Base-by-base conservation (phyloP, 2,329 filamentous ascomycete species). In the Aureobasidium lini region DNA sequence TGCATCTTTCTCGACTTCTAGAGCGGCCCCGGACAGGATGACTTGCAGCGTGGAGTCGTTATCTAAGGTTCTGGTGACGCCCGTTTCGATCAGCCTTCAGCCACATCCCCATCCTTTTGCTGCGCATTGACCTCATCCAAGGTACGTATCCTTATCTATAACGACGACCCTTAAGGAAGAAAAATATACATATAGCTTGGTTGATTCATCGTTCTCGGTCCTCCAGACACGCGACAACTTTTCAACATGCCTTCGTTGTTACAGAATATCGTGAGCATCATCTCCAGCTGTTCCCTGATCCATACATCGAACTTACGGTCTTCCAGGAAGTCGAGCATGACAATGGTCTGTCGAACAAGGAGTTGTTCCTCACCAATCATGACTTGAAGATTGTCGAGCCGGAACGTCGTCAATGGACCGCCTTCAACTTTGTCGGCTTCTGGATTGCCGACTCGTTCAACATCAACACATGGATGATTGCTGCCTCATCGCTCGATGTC, bases 391-490 rank as follows among this genome's bases (percentile, higher is more conserved):
- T 84, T 68, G 90, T 96, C 54, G 90, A 95, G 70, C 85, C 84
- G 15, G 84, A 83, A 64, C 84, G 90, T 60, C 84, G 92, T 58
- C 84, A 89, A 81, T 96, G 92, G 91, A 85, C 85, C 16, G 77
- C 87, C 32, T 90, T 88, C 84, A 95, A 95, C 73, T 96, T 91
- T 70, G 87, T 95, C 42, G 88, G 84, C 13, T 71, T 94, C 70
- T 93, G 89, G 89, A 82, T 93, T 67, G 87, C 88, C 32, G 89
- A 93, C 73, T 88, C 84, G 0, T 90, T 92, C 76, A 93, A 93
- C 72, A 90, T 94, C 78, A 68, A 66, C 53, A 66, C 65, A 49
- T 64, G 61, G 61, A 64, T 95, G 89, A 93, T 94, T 63, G 88
- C 88, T n/a, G 60, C 89, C 0, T 90, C 88, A 1, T 85, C 88